These are phyloP conservation scores for Dalbergia cultrata DNA, from an alignment of 306 rosid genomes.

Conservation along the genomic window DNA sequence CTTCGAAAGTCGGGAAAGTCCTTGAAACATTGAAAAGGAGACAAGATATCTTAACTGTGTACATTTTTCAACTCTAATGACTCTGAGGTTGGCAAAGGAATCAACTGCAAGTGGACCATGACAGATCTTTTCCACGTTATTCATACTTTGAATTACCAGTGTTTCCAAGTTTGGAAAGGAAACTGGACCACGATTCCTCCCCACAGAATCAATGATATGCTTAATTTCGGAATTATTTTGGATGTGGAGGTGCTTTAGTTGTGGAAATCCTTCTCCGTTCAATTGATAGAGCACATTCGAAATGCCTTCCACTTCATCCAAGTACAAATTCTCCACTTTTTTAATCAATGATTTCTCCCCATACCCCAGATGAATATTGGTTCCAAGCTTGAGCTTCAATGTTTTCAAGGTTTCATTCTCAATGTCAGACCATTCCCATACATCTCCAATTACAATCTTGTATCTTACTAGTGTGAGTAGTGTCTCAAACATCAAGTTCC, in stretches of 20 bases:
- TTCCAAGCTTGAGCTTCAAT: conserved; percentile 40
- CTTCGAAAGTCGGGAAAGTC: background rate
- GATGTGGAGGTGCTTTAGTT: conserved; percentile 41
- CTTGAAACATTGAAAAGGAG: background rate
- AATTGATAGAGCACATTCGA: conserved; percentile 4
- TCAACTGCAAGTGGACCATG: background rate
- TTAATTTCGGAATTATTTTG: conserved; percentile 1
- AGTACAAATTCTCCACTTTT: too few species aligned
- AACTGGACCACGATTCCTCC: background rate
- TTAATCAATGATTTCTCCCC: conserved; percentile 41
- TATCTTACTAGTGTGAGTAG: background rate
- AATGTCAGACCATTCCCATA: background rate
- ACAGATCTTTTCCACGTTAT: conserved; percentile 8
- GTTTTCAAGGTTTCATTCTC: background rate
- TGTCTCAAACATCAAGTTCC: background rate
- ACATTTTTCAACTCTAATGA: background rate
- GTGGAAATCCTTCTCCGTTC: conserved; percentile 27
- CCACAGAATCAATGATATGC: background rate
- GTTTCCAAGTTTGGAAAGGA: conserved; percentile 12
- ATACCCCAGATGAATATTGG: conserved; percentile 17
- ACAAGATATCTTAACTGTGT: background rate
- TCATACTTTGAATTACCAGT: background rate
- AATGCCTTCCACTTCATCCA: conserved; percentile 34
- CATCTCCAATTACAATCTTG: background rate
- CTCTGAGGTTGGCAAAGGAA: background rate